Evolutionary conservation across 2,329 filamentous ascomycete species (phyloP).

Genomic region (Phaeosphaeria sp.): DNA sequence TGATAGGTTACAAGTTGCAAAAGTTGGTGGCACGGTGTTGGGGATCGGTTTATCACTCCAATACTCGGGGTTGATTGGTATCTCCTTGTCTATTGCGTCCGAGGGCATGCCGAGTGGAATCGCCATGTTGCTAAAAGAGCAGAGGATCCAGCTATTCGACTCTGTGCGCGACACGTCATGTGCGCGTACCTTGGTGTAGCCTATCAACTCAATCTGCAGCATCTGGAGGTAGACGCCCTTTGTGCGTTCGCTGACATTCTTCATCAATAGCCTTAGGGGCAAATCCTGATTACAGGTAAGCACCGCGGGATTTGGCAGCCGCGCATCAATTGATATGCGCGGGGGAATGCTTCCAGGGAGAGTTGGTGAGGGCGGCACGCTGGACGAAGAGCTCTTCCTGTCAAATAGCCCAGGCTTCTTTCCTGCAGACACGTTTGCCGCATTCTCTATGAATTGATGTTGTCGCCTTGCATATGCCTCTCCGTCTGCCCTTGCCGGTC

Average conservation of each 20-base stretch:
- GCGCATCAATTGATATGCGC: constrained; percentile 78
- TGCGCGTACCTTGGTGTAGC: constrained; percentile 78
- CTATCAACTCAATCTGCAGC: constrained; percentile 81
- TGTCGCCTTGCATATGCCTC: constrained; percentile 84
- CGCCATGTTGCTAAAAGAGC: constrained; percentile 73
- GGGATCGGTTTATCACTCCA: constrained; percentile 79
- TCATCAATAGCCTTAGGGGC: constrained; percentile 79
- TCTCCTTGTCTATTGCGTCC: constrained; percentile 69
- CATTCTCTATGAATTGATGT: constrained; percentile 61
- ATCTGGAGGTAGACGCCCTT: constrained; percentile 78
- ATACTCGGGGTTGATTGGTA: constrained; percentile 70
- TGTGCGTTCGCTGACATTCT: constrained; percentile 72
- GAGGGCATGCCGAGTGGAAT: constrained; percentile 68
- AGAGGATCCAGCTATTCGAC: constrained; percentile 75
- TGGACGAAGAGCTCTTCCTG: constrained; percentile 34
- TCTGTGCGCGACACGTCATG: constrained; percentile 77
- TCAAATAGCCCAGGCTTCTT: constrained; percentile 70
- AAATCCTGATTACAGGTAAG: constrained; percentile 88
- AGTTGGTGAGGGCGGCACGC: constrained; percentile 25
- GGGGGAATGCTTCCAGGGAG: constrained; percentile 37
- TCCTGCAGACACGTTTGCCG: constrained; percentile 40
- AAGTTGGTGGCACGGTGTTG: constrained; percentile 85
- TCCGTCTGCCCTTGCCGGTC: constrained; percentile 69
- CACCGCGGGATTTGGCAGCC: constrained; percentile 85
- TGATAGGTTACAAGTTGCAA: constrained; percentile 85